Base-by-base conservation (phyloP, 208 protist species). In the Angomonas deanei region DNA sequence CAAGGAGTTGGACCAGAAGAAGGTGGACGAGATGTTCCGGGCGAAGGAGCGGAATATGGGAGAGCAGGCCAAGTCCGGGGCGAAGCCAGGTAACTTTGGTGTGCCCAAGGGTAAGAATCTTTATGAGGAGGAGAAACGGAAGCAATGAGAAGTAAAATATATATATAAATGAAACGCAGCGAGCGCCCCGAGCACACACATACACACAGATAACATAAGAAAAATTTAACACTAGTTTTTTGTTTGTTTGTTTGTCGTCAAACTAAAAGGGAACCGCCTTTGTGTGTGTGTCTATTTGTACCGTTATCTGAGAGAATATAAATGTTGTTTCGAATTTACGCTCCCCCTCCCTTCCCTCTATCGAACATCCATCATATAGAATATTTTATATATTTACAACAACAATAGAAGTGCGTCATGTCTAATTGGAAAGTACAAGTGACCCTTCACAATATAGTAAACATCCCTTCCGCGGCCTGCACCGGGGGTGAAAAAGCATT, bases 11-110 rank as follows among this genome's bases (percentile, higher is more conserved):
- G 64, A 91, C 28, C 90, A 96, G 70, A 81, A 88, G 58, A 92
- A 82, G 63, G 90, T 92, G 50, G 90, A 93, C 58, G 90, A 90
- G 56, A 74, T 92, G 72, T 78, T 96, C 31, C 74, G 73, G 26
- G 76, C 84, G 8, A 91, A 84, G 75, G 90, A 93, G 68, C 77
- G 76, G 2, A 86, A 91, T 56, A 67, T 68, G 31, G 72, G 72
- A 23, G 83, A 93, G 59, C 49, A 56, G 27, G 63, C 50, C 17
- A 72, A 80, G 15, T 82, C 74, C 17, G 86, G 79, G 13, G 85
- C 86, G 6, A 91, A 92, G 72, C 74, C 66, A 19, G 89, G 89
- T 54, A 86, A 63, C 64, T 72, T 69, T 42, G 89, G 89, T 36
- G 86, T 76, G 61, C 63, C 80, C 3, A 49, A 72, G 8, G 90